Base-by-base conservation (phyloP, 768 basidiomycete species). In the Dioszegia aurantiaca region DNA sequence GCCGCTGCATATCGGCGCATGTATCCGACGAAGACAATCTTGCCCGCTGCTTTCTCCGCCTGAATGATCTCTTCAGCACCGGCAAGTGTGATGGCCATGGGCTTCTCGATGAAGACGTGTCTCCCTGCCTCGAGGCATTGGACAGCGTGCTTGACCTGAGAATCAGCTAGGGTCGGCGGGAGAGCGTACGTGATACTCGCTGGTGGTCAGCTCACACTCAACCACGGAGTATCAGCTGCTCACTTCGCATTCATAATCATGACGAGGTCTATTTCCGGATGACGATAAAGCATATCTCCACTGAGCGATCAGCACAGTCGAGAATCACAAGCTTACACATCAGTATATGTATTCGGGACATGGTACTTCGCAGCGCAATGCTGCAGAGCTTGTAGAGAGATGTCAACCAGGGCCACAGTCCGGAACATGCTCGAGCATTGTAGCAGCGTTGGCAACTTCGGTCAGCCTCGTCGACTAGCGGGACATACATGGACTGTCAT, bases 41-140 rank as follows among this genome's bases (percentile, higher is more conserved):
- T 57, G 19, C 63, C 63, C 44, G 64, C 59, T 3, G 59, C 57
- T 23, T 56, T 23, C 23, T 62, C 16, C 4, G 73, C 73, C 0
- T 55, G 59, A 12, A 59, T 54, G 31, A 75, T 63, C 1, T 47
- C 43, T 2, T 69, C 56, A 1, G 68, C 70, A 14, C 69, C 73
- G 6, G 36, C 52, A 3, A 47, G 53, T 0, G 65, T 68, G n/a
- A 66, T 37, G 4, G 59, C 42, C 68, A 73, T 73, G 0, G 73
- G 71, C 53, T 75, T 75, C 64, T 75, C 73, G 57, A 73, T 64
- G 39, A 75, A 62, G 33, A 75, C 68, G 43, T 66, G 64, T 48
- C 71, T 71, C 8, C 66, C 59, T 3, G 63, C 65, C 17, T 56
- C 17, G 10, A 60, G 51, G 30, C 57, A 55, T 28, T 57, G 61